Evolutionary conservation across 1,139 yeast species (phyloP), one percentile per base, ranked within the genome.

Genomic region (Protomyces macrosporus): DNA sequence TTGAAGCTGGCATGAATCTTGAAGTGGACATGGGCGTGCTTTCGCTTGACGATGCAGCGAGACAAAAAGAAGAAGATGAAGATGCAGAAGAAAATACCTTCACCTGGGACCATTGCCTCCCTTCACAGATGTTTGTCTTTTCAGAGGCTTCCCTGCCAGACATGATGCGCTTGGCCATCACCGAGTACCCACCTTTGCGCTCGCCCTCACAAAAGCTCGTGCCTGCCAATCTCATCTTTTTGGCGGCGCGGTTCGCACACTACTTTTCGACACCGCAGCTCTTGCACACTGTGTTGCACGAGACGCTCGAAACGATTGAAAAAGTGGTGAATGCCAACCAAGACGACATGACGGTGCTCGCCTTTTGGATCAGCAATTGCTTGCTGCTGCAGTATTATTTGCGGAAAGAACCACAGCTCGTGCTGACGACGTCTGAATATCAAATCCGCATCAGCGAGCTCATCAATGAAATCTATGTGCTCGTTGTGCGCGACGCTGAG

Each of bases 331-430:
- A 71, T 57, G 71, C 70, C 12, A 74, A 75, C 55, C 70, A 69
- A 16, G 73, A 73, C 39, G 81, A 79, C 64, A 71, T 78, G 68
- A 76, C 79, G 9, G 75, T 71, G 64, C 65, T 77, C 56, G 72
- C 77, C 12, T 78, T 76, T 68, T 78, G 81, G 81, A 71, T 78
- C 36, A 76, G 79, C 9, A 78, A 79, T 66, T 71, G 75, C 60
- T 71, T 74, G 10, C 69, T 77, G 36, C 69, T 78, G 45, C 68
- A 75, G 56, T 78, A 77, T 69, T 79, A 78, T 65, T 60, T 78
- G 52, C 72, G 77, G 5, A 75, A 75, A 53, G 81, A 78, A 60
- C 67, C 71, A 1, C 75, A 74, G 6, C 64, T 77, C 40, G 67
- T 69, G 35, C 70, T 69, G n/a, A 71, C 71, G 10, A 71, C 76